Base-by-base conservation (phyloP, 768 basidiomycete species). In the Trametes coccinea region DNA sequence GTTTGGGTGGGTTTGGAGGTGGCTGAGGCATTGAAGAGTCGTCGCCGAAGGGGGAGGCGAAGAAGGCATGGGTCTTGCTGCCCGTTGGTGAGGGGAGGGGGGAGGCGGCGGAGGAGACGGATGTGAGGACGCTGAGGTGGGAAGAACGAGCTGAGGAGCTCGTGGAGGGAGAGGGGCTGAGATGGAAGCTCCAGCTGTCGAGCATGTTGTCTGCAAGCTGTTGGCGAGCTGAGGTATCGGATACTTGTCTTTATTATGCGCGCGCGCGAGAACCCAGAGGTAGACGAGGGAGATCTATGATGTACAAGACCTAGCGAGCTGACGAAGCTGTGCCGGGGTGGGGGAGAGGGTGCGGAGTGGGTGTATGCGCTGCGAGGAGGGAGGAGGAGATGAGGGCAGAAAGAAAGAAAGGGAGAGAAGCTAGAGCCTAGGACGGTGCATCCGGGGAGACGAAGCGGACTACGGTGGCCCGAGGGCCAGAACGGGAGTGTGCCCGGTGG, bases 1-100 rank as follows among this genome's bases (percentile, higher is more conserved):
- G 56, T 37, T 30, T 59, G 22, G 60, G 53, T 7, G 65, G 59
- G 29, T 65, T 74, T 0, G 72, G 71, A 4, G 71, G 80, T 73
- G 51, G 78, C 76, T 40, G 78, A 73, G 70, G 82, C 5, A 76
- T 82, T 81, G 76, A 77, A 78, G 66, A 78, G 72, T 9, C 57
- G 82, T 84, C 72, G 82, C 83, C 44, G 62, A 78, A 76, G 6
- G 76, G 75, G 9, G 76, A 78, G 34, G 73, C 71, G 53, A 74
- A 65, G 33, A 68, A 67, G 5, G 72, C 70, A 51, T 63, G 62
- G 7, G 75, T 72, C 60, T 75, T 75, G 56, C 64, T 66, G 22
- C 66, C 67, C 5, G 72, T 69, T 5, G 73, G 69, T 14, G 74
- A 70, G 10, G 70, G 70, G 8, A 65, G 56, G 3, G 67, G 62